Percentiles rank a stretch among this genome's conserved stretches.
These are phyloP conservation scores for Fomes fomentarius DNA, from an alignment of 1,284 basidiomycete genomes.

Conservation along the genomic window DNA sequence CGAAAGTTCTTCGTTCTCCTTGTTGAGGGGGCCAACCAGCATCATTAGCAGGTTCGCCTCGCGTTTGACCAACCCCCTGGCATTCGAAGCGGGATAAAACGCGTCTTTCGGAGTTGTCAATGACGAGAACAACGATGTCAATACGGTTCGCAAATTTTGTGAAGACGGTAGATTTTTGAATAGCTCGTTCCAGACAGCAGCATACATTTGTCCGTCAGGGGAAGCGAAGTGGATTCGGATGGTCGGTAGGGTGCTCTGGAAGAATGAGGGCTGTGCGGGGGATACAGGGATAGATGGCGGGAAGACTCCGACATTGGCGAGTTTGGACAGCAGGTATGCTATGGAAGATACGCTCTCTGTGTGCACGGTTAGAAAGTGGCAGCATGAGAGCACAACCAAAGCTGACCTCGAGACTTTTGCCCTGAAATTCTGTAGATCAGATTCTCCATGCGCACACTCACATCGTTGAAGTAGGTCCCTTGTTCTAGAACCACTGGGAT, in stretches of 20 bases:
- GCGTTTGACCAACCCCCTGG: constrained; percentile 50
- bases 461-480: constrained; percentile 52
- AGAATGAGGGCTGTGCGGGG: constrained; percentile 70
- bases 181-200: constrained; percentile 51
- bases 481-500: constrained; percentile 55
- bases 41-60: constrained; percentile 52
- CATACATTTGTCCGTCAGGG: constrained; percentile 38
- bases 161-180: constrained; percentile 54
- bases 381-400: neutral
- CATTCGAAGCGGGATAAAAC: constrained; percentile 34
- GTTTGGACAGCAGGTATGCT: constrained; percentile 63
- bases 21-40: constrained; percentile 51
- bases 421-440: constrained; percentile 41
- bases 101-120: constrained; percentile 37
- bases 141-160: constrained; percentile 54
- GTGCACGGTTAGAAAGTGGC: neutral
- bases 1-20: constrained; percentile 53
- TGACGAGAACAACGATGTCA: constrained; percentile 60
- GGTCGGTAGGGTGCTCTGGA: constrained; percentile 46
- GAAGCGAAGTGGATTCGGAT: constrained; percentile 47
- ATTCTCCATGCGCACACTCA: constrained; percentile 59
- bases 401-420: constrained; percentile 34
- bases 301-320: constrained; percentile 68
- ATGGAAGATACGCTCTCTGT: constrained; percentile 39
- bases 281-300: constrained; percentile 47